Evolutionary conservation across 2,329 filamentous ascomycete genomes (phyloP).

Genomic region (Daldinia sp.): DNA sequence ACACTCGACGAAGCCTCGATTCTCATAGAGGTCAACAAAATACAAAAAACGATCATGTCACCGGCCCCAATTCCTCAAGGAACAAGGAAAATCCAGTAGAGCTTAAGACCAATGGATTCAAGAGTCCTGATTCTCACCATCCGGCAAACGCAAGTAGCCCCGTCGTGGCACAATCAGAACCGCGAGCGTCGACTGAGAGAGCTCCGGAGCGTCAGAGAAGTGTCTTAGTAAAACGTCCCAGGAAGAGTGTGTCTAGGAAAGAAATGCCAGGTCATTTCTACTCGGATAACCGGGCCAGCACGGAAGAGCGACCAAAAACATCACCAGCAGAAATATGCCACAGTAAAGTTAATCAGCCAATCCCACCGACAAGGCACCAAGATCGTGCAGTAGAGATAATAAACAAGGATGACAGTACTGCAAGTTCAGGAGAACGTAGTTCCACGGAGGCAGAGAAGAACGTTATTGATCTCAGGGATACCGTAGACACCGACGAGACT

Average conservation of each 20-base stretch:
- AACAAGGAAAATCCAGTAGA: neutral
- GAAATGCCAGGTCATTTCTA: neutral
- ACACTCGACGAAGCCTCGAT: neutral
- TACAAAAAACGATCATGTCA: neutral
- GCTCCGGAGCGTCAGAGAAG: neutral
- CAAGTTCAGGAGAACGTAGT: neutral
- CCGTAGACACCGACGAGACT: conserved; percentile 23
- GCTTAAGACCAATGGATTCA: neutral
- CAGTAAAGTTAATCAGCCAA: neutral
- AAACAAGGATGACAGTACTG: neutral
- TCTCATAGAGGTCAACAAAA: neutral
- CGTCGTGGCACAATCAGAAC: neutral
- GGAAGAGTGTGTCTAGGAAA: neutral
- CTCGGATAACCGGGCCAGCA: neutral
- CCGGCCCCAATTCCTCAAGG: neutral
- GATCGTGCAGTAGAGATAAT: neutral
- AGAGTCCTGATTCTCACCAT: neutral
- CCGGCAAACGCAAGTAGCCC: neutral
- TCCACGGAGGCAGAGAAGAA: neutral
- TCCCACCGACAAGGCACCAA: neutral
- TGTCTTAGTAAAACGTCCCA: neutral
- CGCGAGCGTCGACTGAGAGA: neutral
- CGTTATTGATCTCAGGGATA: conserved; percentile 12
- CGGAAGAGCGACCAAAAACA: neutral
- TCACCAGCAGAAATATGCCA: neutral